Percentiles rank a stretch among this genome's conserved stretches.
phyloP scores from a whole-genome alignment of 2,329 filamentous ascomycete genomes.

The Phialocephala subalpina region DNA sequence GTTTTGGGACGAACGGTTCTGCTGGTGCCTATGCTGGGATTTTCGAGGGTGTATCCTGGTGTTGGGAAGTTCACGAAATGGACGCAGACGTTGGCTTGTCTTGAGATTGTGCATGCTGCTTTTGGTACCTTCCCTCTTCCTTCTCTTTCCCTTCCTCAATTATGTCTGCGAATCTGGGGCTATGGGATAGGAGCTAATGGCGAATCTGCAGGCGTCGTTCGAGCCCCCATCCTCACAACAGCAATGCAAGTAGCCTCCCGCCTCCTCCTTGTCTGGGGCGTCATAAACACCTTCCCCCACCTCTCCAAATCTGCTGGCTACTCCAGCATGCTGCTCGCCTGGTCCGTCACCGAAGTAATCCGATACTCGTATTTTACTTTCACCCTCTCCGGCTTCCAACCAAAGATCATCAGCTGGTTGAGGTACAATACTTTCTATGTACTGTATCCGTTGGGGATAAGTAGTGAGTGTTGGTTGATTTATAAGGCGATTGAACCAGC shows the following conservation, averaged over 20 bases:
- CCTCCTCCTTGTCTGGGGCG: slow-evolving; percentile 87
- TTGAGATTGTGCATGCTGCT: slow-evolving; percentile 86
- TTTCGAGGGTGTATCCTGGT: slow-evolving; percentile 65
- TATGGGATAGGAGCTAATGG: slow-evolving; percentile 29
- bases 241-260: slow-evolving; percentile 89
- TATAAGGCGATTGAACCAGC: slow-evolving; percentile 72
- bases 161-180: no score
- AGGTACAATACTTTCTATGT: slow-evolving; percentile 93
- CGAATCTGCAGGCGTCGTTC: slow-evolving; percentile 72
- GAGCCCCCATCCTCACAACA: slow-evolving; percentile 85
- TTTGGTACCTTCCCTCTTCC: slow-evolving; percentile 63
- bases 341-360: slow-evolving; percentile 91
- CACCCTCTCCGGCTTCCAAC: slow-evolving; percentile 69
- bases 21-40: slow-evolving; percentile 61
- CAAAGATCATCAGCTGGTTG: slow-evolving; percentile 76
- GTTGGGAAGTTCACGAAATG: slow-evolving; percentile 75
- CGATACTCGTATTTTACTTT: slow-evolving; percentile 92
- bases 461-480: slow-evolving; percentile 85
- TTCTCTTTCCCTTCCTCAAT: background rate
- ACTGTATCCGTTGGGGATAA: slow-evolving; percentile 91
- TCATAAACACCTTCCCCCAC: slow-evolving; percentile 77
- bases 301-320: slow-evolving; percentile 70
- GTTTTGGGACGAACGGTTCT: slow-evolving; percentile 74
- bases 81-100: slow-evolving; percentile 83
- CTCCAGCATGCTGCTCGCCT: slow-evolving; percentile 82